Base-by-base conservation (phyloP, 768 basidiomycete genomes). In the Daedaleopsis sinensis region DNA sequence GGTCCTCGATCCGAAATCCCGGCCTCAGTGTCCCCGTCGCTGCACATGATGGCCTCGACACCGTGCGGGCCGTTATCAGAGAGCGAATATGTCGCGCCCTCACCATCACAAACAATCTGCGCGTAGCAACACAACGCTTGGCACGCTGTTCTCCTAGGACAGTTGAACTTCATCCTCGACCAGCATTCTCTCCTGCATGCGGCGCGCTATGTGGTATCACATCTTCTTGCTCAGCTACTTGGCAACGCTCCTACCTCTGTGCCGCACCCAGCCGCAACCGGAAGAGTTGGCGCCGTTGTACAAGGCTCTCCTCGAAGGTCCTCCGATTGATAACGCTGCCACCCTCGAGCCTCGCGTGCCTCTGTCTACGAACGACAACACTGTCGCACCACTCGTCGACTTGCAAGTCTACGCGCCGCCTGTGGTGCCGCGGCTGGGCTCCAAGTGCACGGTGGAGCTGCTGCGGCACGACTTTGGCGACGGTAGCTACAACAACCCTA, bases 341-440 rank as follows among this genome's bases (percentile, higher is more conserved):
- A 16, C 36, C 38, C 52, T 61, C 37, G 52, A 49, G 7, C 53
- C 44, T 35, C 53, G 59, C 37, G 47, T 61, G 24, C 53, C 59
- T 15, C 54, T 55, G 12, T 55, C 54, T 7, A 61, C 59, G 11
- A 35, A 55, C 24, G 59, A 55, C 48, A 19, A 44, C n/a, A 61
- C 59, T 1, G 59, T 51, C 15, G 23, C 59, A 11, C 59, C 59
- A n/a, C 48, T 61, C 2, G 36, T 61, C 16, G 53, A 61, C 27
- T 21, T 61, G 47, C 59, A 61, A 24, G 53, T 61, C 23, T 55
- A 61, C n/a, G 59, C 59, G 12, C 59, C 59, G 27, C 59, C 59
- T 16, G 59, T 61, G 2, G 47, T 61, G 6, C 53, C 53, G 11
- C 38, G 19, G 1, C 53, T 23, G 18, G 59, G 53, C 21, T 36